Conservation (phyloP, 2,329 filamentous ascomycete species). For the Phialophora macrospora region DNA sequence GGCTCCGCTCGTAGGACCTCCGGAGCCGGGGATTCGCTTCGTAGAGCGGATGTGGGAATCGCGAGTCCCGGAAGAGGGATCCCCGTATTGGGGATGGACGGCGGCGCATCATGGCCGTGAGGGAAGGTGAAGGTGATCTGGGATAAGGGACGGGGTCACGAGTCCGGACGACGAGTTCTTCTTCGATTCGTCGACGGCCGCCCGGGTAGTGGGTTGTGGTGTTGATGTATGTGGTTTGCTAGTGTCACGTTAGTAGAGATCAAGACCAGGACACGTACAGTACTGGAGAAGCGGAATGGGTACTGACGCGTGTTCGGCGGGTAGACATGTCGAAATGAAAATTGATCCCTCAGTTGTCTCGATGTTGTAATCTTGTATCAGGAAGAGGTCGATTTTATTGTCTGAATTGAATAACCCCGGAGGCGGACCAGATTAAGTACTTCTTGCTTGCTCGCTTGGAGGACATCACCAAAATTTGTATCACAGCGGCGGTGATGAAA, state of each 20-base stretch:
- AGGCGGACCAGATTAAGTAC: background rate
- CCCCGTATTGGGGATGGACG: background rate
- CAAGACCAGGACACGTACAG: background rate
- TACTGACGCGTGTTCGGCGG: background rate
- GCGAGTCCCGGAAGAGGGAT: background rate
- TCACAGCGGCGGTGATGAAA: background rate
- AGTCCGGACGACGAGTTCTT: conserved; percentile 1
- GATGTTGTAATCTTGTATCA: background rate
- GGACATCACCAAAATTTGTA: background rate
- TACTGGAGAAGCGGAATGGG: background rate
- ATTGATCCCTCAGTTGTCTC: background rate
- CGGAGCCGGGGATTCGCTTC: conserved; percentile 10
- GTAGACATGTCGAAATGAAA: background rate
- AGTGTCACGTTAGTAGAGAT: background rate
- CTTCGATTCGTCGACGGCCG: conserved; percentile 7
- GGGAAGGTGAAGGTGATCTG: background rate
- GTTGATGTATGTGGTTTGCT: conserved; percentile 12
- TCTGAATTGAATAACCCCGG: background rate
- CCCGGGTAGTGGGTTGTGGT: background rate
- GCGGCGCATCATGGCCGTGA: background rate
- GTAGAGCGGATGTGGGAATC: conserved; percentile 10
- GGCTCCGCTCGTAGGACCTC: conserved; percentile 1
- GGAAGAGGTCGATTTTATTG: background rate
- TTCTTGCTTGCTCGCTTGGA: background rate
- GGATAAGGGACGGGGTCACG: conserved; percentile 1